phyloP scores from a whole-genome alignment of 345 rosid species.

The Gynandropsis gynandra region DNA sequence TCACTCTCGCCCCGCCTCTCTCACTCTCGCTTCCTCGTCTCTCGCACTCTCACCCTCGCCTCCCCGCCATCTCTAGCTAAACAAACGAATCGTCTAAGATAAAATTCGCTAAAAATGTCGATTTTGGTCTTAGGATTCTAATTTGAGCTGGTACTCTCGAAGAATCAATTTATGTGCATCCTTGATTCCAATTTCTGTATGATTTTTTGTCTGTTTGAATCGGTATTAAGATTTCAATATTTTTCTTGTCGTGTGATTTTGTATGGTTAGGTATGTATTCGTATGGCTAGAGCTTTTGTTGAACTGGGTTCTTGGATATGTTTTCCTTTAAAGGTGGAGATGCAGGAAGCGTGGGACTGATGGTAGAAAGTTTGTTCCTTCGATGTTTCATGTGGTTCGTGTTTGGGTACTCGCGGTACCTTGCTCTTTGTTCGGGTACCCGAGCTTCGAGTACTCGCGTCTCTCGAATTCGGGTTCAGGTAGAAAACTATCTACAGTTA shows the following conservation, averaged over 20 bases:
- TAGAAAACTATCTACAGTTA: too few species aligned
- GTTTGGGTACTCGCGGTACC: too few species aligned
- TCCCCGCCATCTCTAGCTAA: constrained; percentile 33
- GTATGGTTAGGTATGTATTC: constrained; percentile 8
- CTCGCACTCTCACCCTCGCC: too few species aligned
- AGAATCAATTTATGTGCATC: background rate
- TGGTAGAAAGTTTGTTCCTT: too few species aligned
- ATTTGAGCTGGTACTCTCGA: constrained; percentile 1
- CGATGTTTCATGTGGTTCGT: too few species aligned
- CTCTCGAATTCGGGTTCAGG: too few species aligned
- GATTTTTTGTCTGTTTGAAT: background rate
- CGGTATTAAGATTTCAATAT: background rate
- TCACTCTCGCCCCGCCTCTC: too few species aligned
- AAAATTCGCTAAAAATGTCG: constrained; percentile 15
- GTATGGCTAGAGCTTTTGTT: background rate
- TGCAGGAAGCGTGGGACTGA: too few species aligned
- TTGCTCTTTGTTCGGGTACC: too few species aligned
- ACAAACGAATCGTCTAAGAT: constrained; percentile 39
- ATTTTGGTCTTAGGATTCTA: constrained; percentile 11
- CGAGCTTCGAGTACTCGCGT: too few species aligned
- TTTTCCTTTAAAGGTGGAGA: too few species aligned
- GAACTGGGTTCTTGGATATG: background rate
- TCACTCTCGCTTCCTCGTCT: too few species aligned
- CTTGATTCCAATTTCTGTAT: background rate
- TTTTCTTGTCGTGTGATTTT: constrained; percentile 12